Evolutionary conservation across 73 alveolate species (phyloP).

Genomic region (Paramecium biaurelia): DNA sequence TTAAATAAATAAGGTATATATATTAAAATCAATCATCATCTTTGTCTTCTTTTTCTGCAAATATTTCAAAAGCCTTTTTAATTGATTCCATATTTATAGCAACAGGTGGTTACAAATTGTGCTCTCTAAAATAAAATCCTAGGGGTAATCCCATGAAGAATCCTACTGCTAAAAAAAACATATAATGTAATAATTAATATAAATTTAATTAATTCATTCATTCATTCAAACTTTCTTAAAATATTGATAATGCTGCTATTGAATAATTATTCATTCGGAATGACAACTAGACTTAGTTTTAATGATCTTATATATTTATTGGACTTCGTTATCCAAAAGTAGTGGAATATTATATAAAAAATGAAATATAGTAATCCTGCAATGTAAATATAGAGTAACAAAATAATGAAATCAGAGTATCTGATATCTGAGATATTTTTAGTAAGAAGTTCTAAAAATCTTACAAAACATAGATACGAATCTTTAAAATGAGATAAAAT

Average conservation of each 20-base stretch:
- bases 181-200: not conserved
- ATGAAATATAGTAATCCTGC: not conserved
- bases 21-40: not conserved
- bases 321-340: not conserved
- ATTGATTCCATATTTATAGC: constrained; percentile 5
- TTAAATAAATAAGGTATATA: not conserved
- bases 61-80: not conserved
- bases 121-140: constrained; percentile 26
- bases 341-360: not conserved
- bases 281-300: not conserved
- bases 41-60: not conserved
- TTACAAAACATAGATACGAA: constrained; percentile 14
- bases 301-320: not conserved
- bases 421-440: not conserved
- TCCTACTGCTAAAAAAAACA: not conserved
- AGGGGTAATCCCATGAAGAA: constrained; percentile 12
- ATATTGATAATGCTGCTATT: not conserved
- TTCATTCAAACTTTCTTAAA: not conserved
- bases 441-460: not conserved
- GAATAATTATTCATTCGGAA: not conserved
- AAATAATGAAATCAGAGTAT: not conserved
- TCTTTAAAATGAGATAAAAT: constrained; percentile 14
- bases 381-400: not conserved
- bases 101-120: constrained; percentile 1
- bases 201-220: not conserved